phyloP scores from a whole-genome alignment of 176 grass and related monocot genomes.

The Carex cristatella region DNA sequence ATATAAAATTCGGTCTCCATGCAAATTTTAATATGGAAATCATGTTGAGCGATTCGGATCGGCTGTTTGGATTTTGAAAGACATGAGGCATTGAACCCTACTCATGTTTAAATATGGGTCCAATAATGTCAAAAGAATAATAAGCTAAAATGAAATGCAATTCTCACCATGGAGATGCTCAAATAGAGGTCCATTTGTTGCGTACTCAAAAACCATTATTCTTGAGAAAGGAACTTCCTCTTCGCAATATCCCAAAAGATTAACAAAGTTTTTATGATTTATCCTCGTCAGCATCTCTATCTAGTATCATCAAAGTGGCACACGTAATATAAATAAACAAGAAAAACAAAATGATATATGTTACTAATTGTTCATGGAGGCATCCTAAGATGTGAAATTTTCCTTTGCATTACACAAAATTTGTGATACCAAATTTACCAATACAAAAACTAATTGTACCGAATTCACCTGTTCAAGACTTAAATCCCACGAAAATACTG shows the following conservation, averaged over 20 bases:
- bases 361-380: not conserved
- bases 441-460: not conserved
- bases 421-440: not conserved
- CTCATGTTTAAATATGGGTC: not conserved
- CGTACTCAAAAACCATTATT: conserved; percentile 93
- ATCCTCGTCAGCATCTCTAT: conserved; percentile 66
- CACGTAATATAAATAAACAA: conserved; percentile 9
- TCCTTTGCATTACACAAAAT: conserved; percentile 1
- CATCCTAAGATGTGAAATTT: not conserved
- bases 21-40: no score
- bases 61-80: no score
- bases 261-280: conserved; percentile 87
- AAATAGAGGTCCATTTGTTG: conserved; percentile 84
- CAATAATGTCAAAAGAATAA: not conserved
- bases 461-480: not conserved
- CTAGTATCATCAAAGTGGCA: conserved; percentile 32
- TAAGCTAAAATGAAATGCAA: conserved; percentile 1
- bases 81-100: no score
- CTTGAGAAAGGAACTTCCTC: conserved; percentile 73
- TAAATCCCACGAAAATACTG: not conserved
- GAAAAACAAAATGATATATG: not conserved
- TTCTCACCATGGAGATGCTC: conserved; percentile 80
- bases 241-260: conserved; percentile 85
- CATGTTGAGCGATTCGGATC: no score
- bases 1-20: no score